Conservation (phyloP, 2,329 filamentous ascomycete species). For the Harringtonia aguacate region DNA sequence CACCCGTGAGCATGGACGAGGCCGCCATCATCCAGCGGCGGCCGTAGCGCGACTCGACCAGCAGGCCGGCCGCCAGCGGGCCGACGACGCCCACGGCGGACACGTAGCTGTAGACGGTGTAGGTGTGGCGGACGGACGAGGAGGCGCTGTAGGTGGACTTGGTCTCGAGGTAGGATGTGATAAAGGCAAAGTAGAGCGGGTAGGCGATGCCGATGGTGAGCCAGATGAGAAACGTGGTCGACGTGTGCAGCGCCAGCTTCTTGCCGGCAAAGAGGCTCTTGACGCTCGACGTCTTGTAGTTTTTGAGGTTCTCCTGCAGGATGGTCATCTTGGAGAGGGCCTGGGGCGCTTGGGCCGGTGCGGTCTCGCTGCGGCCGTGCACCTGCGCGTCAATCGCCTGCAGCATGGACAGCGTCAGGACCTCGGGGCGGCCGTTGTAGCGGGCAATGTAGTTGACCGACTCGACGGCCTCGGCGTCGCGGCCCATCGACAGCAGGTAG, state of each 20-base stretch:
- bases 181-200: conserved; percentile 34
- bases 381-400: conserved; percentile 14
- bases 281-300: conserved; percentile 18
- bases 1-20: conserved; percentile 57
- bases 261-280: conserved; percentile 20
- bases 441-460: conserved; percentile 13
- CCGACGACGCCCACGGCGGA: conserved; percentile 19
- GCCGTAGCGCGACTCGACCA: conserved; percentile 59
- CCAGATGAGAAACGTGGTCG: conserved; percentile 30
- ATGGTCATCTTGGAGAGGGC: background rate
- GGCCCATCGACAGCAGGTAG: conserved; percentile 25
- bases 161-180: conserved; percentile 31
- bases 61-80: conserved; percentile 55
- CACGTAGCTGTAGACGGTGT: conserved; percentile 39
- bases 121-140: conserved; percentile 64
- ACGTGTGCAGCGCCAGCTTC: conserved; percentile 22
- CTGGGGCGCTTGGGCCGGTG: background rate
- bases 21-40: conserved; percentile 60
- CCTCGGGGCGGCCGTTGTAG: conserved; percentile 23
- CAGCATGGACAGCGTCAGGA: conserved; percentile 26
- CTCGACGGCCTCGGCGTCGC: conserved; percentile 16
- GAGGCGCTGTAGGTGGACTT: conserved; percentile 45
- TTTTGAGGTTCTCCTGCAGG: conserved; percentile 16
- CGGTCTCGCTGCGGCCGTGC: background rate
- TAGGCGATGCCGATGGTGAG: conserved; percentile 34